A percentile compares a stretch with the other conserved stretches of the same genome.
phyloP scores from a whole-genome alignment of 2,329 filamentous ascomycete genomes.

The Xylariaceae sp. region DNA sequence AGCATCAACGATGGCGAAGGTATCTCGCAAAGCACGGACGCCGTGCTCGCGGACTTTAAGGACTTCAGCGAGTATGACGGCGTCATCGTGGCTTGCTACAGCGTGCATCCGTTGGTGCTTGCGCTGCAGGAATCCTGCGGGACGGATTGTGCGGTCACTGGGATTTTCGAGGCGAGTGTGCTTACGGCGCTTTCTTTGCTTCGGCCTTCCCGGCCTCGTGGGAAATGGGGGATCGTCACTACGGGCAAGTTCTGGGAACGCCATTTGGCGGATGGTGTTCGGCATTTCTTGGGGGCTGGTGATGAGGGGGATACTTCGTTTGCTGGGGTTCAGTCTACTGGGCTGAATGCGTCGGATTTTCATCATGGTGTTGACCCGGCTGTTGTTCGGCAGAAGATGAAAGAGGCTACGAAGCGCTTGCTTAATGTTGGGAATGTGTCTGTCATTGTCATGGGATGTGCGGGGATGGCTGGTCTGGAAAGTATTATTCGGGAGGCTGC shows the following conservation, averaged over 20 bases:
- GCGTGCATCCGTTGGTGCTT: slow-evolving; percentile 71
- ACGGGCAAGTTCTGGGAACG: slow-evolving; percentile 81
- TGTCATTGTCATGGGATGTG: slow-evolving; percentile 80
- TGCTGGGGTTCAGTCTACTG: slow-evolving; percentile 77
- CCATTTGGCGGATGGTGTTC: slow-evolving; percentile 64
- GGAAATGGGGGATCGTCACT: slow-evolving; percentile 79
- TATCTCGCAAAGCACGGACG: slow-evolving; percentile 57
- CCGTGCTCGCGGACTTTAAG: slow-evolving; percentile 56
- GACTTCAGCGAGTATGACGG: slow-evolving; percentile 56
- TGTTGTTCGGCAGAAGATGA: slow-evolving; percentile 62
- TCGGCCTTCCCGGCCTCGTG: slow-evolving; percentile 31
- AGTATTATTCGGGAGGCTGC: slow-evolving; percentile 68
- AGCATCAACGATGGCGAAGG: slow-evolving; percentile 77
- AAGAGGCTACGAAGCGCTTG: slow-evolving; percentile 63
- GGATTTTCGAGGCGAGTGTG: slow-evolving; percentile 85
- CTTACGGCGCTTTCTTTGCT: slow-evolving; percentile 56
- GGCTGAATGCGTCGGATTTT: slow-evolving; percentile 73
- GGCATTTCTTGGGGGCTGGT: slow-evolving; percentile 55
- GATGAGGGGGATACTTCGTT: slow-evolving; percentile 49
- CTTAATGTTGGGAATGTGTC: slow-evolving; percentile 50
- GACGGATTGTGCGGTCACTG: slow-evolving; percentile 48
- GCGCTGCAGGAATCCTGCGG: slow-evolving; percentile 41
- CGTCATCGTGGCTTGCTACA: slow-evolving; percentile 87
- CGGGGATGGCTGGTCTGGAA: slow-evolving; percentile 85
- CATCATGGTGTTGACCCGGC: slow-evolving; percentile 63